Evolutionary conservation across 2,329 filamentous ascomycete species (phyloP), one percentile per base, ranked within the genome.

Genomic region (Cylindrodendrum hubeiense): DNA sequence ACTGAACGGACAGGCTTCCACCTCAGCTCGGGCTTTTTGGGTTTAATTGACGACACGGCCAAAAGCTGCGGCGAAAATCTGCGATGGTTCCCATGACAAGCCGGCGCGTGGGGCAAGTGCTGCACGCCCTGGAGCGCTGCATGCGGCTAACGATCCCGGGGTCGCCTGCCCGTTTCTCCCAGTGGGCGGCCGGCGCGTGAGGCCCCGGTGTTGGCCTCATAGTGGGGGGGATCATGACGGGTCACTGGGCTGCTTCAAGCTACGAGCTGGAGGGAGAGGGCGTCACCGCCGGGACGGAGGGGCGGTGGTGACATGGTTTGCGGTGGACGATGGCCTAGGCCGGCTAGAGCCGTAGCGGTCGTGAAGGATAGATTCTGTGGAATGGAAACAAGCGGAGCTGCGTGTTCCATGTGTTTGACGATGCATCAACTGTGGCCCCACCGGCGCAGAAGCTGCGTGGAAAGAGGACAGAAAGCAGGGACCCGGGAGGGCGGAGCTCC

Each of bases 11-110:
- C 44, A 13, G 44, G 21, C 30, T 28, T 57, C 26, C 44, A 28
- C 44, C 54, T 44, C 47, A 50, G 47, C 47, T 50, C 15, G 33
- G 13, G 19, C 41, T 22, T 41, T 26, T 55, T 46, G 39, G 39
- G 52, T 28, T 46, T n/a, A 28, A 41, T 33, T 39, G 34, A n/a
- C 5, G 39, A n/a, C 5, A 28, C 10, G n/a, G 49, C 37, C 10
- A 28, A 44, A 44, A 8, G 19, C 22, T 24, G 21, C 34, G 10
- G 15, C 24, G 30, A 53, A 63, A 63, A 63, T 63, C 60, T 63
- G 60, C 49, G 41, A 49, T 26, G 60, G 60, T 63, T 63, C 60
- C 60, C 60, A 63, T 63, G 60, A 63, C 60, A 41, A 41, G 60
- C 43, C 24, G 46, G 34, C 33, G 59, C 53, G 52, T 63, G 60